phyloP scores from a whole-genome alignment of 2,329 filamentous ascomycete species.

The Penicillium capsulatum region DNA sequence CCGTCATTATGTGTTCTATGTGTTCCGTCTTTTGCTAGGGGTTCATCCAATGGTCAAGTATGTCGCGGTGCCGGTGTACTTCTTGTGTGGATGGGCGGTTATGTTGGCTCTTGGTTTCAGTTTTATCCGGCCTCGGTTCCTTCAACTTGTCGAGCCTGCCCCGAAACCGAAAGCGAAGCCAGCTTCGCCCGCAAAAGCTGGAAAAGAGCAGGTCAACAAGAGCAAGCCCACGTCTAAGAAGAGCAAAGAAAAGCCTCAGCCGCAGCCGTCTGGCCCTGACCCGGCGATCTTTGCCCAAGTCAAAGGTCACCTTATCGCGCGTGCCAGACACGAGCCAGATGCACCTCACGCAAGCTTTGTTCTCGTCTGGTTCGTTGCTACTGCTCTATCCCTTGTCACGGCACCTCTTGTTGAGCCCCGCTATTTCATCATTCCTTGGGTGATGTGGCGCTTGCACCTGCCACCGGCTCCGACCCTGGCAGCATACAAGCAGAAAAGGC shows the following conservation, averaged over 20 bases:
- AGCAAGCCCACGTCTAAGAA: conserved; percentile 22
- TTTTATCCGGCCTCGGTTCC: conserved; percentile 15
- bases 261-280: too few relatives aligned
- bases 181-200: conserved; percentile 15
- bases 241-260: conserved; percentile 2
- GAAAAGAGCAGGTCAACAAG: conserved; percentile 22
- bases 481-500: conserved; percentile 26
- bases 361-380: conserved; percentile 63
- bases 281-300: conserved; percentile 25
- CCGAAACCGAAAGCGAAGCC: too few relatives aligned
- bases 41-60: conserved; percentile 62
- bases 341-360: conserved; percentile 49
- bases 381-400: conserved; percentile 73
- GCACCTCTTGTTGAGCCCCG: conserved; percentile 91
- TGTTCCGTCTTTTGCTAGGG: conserved; percentile 79
- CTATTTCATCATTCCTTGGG: conserved; percentile 94
- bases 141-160: conserved; percentile 9
- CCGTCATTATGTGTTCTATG: conserved; percentile 93
- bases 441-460: conserved; percentile 81
- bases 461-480: conserved; percentile 46
- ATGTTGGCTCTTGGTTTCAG: conserved; percentile 58
- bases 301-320: conserved; percentile 28
- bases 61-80: conserved; percentile 65
- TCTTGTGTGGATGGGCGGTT: conserved; percentile 63
- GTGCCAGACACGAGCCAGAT: conserved; percentile 28